Evolutionary conservation across 768 basidiomycete genomes (phyloP).

Genomic region (Suillus subaureus): DNA sequence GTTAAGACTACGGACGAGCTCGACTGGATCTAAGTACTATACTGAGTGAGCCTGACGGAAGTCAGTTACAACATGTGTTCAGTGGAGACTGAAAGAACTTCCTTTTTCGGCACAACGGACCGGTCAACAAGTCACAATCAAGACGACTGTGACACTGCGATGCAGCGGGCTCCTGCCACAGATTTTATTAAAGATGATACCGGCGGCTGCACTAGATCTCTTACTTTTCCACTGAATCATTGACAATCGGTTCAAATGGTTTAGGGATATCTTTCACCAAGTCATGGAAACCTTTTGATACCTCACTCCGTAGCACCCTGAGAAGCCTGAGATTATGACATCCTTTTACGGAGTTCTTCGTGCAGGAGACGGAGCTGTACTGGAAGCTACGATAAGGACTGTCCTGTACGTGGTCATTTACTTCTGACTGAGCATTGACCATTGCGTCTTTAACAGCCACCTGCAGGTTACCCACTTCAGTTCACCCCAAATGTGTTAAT

Average conservation of each 20-base stretch:
- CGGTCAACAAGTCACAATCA: neutral
- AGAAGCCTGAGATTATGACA: neutral
- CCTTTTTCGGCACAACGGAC: neutral
- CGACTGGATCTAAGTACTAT: neutral
- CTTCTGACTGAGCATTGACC: neutral
- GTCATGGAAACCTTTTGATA: slow-evolving; percentile 3
- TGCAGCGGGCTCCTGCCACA: slow-evolving; percentile 2
- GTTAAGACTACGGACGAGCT: neutral
- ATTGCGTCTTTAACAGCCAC: neutral
- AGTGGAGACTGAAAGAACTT: neutral
- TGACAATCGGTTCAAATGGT: neutral
- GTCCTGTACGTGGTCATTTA: neutral
- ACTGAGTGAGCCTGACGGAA: neutral
- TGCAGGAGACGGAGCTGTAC: neutral
- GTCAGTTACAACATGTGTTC: too few relatives aligned
- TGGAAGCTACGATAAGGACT: slow-evolving; percentile 2
- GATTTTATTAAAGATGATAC: neutral
- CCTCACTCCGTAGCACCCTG: slow-evolving; percentile 3
- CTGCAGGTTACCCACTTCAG: neutral
- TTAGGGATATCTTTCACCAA: neutral
- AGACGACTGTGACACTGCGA: neutral
- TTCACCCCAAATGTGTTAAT: neutral
- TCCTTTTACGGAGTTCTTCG: slow-evolving; percentile 3
- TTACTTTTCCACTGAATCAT: neutral
- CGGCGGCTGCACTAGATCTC: neutral